Percentiles rank a stretch among this genome's conserved stretches.
phyloP scores from a whole-genome alignment of 1,284 basidiomycete species.

The Pascua guehoae region DNA sequence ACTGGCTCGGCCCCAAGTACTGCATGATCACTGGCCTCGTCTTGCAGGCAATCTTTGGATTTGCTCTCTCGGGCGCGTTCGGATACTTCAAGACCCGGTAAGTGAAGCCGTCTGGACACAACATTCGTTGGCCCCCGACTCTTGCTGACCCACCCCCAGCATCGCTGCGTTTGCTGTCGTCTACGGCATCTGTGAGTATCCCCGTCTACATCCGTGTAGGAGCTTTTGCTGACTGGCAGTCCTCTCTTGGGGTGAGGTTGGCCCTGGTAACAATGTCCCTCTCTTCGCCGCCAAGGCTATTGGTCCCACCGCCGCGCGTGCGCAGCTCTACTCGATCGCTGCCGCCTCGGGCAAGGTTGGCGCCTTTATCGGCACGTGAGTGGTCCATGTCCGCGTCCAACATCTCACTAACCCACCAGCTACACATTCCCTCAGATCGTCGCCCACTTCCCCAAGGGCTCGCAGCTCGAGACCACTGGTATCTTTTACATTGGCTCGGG shows the following conservation, averaged over 20 bases:
- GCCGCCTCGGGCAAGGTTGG: slow-evolving; percentile 79
- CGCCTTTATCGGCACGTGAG: slow-evolving; percentile 69
- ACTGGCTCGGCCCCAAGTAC: slow-evolving; percentile 49
- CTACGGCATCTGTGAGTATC: slow-evolving; percentile 63
- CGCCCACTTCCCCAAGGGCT: slow-evolving; percentile 2
- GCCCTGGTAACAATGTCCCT: slow-evolving; percentile 74
- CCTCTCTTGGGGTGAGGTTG: slow-evolving; percentile 68
- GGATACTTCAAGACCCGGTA: slow-evolving; percentile 31
- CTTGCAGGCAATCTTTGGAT: slow-evolving; percentile 71
- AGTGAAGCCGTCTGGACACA: too few species aligned
- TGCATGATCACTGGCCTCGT: slow-evolving; percentile 74
- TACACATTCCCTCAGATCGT: slow-evolving; percentile 65
- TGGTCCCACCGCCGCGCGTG: slow-evolving; percentile 77
- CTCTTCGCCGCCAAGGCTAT: slow-evolving; percentile 71
- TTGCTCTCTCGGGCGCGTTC: slow-evolving; percentile 81
- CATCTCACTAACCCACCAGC: background rate
- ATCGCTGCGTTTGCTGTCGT: slow-evolving; percentile 80
- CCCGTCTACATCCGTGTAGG: too few species aligned
- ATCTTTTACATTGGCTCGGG: slow-evolving; percentile 50
- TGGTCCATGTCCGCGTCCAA: background rate
- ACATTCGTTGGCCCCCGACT: background rate
- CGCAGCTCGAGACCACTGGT: slow-evolving; percentile 36
- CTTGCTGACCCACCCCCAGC: background rate
- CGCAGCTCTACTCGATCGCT: slow-evolving; percentile 77
- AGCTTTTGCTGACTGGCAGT: slow-evolving; percentile 51